Evolutionary conservation across 148 eudicot species (phyloP).

Genomic region (Vaccinium myrtillus): DNA sequence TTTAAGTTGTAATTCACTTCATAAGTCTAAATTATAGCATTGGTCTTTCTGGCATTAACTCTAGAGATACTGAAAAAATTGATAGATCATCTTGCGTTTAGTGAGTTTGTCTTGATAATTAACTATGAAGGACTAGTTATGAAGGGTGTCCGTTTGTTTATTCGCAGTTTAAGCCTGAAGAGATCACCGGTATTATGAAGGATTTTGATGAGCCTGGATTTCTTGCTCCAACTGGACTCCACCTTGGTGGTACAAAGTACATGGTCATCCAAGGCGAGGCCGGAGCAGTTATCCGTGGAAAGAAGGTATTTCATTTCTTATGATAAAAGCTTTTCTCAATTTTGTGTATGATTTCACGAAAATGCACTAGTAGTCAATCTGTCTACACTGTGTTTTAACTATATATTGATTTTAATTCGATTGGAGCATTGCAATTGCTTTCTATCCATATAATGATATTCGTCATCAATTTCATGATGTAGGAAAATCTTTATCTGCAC

Average conservation of each 20-base stretch:
- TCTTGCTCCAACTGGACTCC: slow-evolving; percentile 50
- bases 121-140: no score
- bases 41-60: neutral
- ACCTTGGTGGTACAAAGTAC: slow-evolving; percentile 51
- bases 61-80: neutral
- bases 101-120: neutral
- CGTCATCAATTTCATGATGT: neutral
- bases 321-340: neutral
- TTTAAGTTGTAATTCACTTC: neutral
- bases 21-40: neutral
- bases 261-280: slow-evolving; percentile 61
- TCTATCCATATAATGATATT: neutral
- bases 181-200: slow-evolving; percentile 38
- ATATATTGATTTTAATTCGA: neutral
- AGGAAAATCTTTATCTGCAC: neutral
- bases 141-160: neutral
- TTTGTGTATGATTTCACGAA: neutral
- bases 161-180: slow-evolving; percentile 40
- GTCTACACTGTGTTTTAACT: neutral
- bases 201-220: slow-evolving; percentile 54
- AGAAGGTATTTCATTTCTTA: slow-evolving; percentile 32
- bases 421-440: neutral
- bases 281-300: slow-evolving; percentile 47
- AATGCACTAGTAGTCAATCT: neutral
- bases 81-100: neutral